These are phyloP conservation scores for Jaenimonas drosophilae DNA, from an alignment of 208 protist genomes.

Conservation along the genomic window DNA sequence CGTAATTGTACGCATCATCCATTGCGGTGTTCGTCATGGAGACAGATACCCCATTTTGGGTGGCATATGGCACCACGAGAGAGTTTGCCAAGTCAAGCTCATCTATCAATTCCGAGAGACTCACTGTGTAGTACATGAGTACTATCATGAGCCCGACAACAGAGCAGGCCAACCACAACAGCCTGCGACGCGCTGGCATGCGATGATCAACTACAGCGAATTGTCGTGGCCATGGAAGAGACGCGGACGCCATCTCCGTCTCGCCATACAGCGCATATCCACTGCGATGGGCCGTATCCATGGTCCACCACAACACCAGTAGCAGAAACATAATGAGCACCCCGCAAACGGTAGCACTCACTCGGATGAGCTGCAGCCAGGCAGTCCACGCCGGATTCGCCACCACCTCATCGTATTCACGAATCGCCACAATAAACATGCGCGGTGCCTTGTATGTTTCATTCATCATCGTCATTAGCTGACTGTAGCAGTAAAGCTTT, in stretches of 20 bases:
- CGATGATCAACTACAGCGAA: neutral
- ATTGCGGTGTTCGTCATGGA: neutral
- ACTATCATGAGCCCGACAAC: neutral
- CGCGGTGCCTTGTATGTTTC: too few relatives aligned
- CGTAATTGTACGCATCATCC: conserved; percentile 2
- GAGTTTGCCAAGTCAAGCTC: neutral
- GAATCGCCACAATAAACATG: neutral
- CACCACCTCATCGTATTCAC: neutral
- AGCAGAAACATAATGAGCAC: neutral
- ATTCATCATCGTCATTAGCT: neutral
- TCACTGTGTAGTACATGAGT: neutral
- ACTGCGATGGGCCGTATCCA: neutral
- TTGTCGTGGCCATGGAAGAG: neutral
- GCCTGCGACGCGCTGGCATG: neutral
- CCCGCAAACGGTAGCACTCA: neutral
- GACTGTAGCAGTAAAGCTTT: conserved; percentile 1
- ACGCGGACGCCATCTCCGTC: neutral
- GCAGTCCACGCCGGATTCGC: neutral
- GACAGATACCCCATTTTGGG: neutral
- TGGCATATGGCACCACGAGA: neutral
- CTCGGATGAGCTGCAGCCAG: neutral
- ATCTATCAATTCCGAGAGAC: neutral
- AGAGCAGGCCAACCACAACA: too few relatives aligned
- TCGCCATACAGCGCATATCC: neutral
- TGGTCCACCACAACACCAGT: neutral